Percentiles rank a stretch among this genome's conserved stretches.
Evolutionary conservation across 495 filamentous ascomycete species (phyloP).

Genomic region (Podospora pseudopauciseta): DNA sequence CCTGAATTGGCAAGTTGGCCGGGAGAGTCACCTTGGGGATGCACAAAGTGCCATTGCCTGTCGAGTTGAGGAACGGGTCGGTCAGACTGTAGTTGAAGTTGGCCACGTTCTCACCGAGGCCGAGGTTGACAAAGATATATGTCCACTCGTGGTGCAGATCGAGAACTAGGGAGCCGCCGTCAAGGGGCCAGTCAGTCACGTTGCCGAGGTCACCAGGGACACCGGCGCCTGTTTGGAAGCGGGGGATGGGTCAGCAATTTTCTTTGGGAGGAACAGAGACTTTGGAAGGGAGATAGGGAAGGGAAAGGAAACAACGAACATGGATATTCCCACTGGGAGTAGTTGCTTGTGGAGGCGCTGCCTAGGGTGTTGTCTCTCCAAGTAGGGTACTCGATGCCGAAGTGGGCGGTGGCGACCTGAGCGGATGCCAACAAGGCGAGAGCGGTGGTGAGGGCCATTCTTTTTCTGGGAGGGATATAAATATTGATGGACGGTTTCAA

Average conservation of each 20-base stretch:
- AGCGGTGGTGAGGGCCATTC: slow-evolving; percentile 29
- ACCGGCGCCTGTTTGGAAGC: slow-evolving; percentile 45
- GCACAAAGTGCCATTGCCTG: slow-evolving; percentile 59
- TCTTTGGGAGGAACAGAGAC: slow-evolving; percentile 2
- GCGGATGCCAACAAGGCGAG: slow-evolving; percentile 35
- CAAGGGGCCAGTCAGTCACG: slow-evolving; percentile 59
- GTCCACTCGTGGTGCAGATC: slow-evolving; percentile 53
- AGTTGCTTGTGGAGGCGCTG: slow-evolving; percentile 23
- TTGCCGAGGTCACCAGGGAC: slow-evolving; percentile 49
- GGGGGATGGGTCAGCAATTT: background rate
- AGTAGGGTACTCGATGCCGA: slow-evolving; percentile 52
- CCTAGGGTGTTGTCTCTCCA: slow-evolving; percentile 54
- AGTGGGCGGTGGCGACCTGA: slow-evolving; percentile 52
- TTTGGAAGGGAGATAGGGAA: slow-evolving; percentile 1
- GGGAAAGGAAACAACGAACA: slow-evolving; percentile 40
- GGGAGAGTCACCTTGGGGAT: slow-evolving; percentile 48
- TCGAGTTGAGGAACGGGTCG: slow-evolving; percentile 51
- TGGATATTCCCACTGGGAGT: slow-evolving; percentile 55
- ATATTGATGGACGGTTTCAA: background rate
- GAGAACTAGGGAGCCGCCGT: slow-evolving; percentile 52
- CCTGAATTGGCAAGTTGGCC: slow-evolving; percentile 36
- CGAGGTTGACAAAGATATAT: slow-evolving; percentile 60
- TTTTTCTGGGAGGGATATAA: slow-evolving; percentile 13
- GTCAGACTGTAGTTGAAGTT: slow-evolving; percentile 60
- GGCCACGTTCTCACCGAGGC: slow-evolving; percentile 51